These are phyloP conservation scores for Leccinum obscurum DNA, from an alignment of 768 basidiomycete genomes.

Conservation along the genomic window DNA sequence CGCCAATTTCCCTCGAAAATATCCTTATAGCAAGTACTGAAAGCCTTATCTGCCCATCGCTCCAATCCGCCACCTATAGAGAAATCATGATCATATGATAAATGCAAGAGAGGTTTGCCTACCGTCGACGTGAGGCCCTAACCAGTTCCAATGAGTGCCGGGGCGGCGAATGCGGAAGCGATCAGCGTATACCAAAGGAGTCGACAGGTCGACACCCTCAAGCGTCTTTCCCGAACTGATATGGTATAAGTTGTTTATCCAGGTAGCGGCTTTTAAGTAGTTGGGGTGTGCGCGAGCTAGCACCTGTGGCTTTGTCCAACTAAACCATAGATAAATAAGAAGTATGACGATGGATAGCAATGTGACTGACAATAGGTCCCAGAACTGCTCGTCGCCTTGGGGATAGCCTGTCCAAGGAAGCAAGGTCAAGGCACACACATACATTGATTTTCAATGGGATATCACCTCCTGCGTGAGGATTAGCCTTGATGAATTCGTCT, in stretches of 20 bases:
- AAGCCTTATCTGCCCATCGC: slow-evolving; percentile 65
- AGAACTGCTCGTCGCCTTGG: slow-evolving; percentile 65
- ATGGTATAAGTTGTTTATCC: slow-evolving; percentile 39
- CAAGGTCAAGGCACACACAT: not conserved
- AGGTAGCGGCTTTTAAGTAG: too few species aligned
- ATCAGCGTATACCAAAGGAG: slow-evolving; percentile 71
- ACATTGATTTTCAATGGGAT: not conserved
- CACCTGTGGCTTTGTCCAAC: slow-evolving; percentile 39
- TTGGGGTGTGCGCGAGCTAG: too few species aligned
- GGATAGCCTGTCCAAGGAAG: slow-evolving; percentile 45
- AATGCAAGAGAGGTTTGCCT: slow-evolving; percentile 30
- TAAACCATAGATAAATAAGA: slow-evolving; percentile 12
- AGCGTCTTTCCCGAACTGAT: slow-evolving; percentile 35
- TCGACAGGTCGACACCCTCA: slow-evolving; percentile 58
- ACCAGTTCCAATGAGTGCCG: slow-evolving; percentile 52
- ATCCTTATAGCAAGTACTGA: slow-evolving; percentile 58
- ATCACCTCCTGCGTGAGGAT: slow-evolving; percentile 58
- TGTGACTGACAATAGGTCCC: slow-evolving; percentile 60
- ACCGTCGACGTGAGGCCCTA: slow-evolving; percentile 56
- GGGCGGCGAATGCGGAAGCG: slow-evolving; percentile 73
- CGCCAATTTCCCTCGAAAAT: slow-evolving; percentile 65
- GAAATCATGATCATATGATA: not conserved
- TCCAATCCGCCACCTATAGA: slow-evolving; percentile 66
- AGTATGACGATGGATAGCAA: not conserved
- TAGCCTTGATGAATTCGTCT: slow-evolving; percentile 53